Evolutionary conservation across 2,329 filamentous ascomycete genomes (phyloP), one percentile per base, ranked within the genome.

Genomic region (Penicillium sclerotiorum): DNA sequence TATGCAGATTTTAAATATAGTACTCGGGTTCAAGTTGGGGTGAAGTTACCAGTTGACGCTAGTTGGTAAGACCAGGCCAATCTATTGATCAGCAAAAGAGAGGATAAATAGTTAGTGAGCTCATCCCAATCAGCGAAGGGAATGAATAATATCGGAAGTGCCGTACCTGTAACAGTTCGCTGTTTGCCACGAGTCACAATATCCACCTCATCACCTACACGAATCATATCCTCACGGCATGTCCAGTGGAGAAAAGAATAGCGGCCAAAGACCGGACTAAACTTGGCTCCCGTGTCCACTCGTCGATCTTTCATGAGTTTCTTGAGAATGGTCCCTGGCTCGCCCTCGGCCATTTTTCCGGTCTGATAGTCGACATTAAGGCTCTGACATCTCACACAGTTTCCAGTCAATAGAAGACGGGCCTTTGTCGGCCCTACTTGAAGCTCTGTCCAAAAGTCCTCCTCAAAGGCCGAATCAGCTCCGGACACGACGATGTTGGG

Each of bases 371-470:
- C 85, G 50, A 91, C 81, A 68, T 89, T 90, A 53, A 90, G 73
- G 52, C 84, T 88, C 23, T 76, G 72, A 67, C 88, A 92, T 32
- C 88, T 77, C 27, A 77, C 79, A 64, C 87, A 91, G 66, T 90
- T 88, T 44, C 82, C 83, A 27, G 86, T 90, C 23, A 90, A 72
- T 5, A 80, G 63, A 6, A 90, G 72, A 33, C 70, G 72, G 12
- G 58, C 42, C 8, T 47, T 43, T 7, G 30, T 41, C 6, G 51
- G 46, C 1, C 62, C 60, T 32, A 87, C 65, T 13, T 68, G 67
- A 27, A 90, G 68, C 61, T 85, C 83, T 2, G 74, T 80, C 88
- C 87, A 91, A 62, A 80, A 89, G 64, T 91, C 88, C 66, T 91
- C 87, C 11, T 86, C 85, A 65, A 81, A 91, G 1, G 81, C 69